Evolutionary conservation across 495 filamentous ascomycete genomes (phyloP), one percentile per base, ranked within the genome.

Genomic region (Tuber borchii): DNA sequence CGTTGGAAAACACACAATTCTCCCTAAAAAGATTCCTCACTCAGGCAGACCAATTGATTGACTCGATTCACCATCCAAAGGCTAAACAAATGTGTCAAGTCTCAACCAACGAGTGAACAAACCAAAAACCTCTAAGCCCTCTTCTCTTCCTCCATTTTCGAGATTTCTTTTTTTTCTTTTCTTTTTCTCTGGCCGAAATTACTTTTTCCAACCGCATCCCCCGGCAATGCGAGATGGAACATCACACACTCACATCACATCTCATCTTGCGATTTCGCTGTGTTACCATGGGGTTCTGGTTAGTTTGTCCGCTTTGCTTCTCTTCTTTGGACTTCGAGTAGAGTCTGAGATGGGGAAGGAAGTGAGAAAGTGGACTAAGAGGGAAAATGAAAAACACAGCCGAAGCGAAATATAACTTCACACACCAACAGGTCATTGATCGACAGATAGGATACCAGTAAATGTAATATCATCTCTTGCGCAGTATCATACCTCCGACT

Each of bases 131-230:
- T 65, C 56, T 9, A 4, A 17, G 31, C 56, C 26, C 20, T 22
- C 48, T 16, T n/a, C 48, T 12, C 20, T 17, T 3, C 22, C 56
- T 65, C 56, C 56, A 17, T 16, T 26, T 26, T 65, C 56, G 56
- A 19, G 56, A 2, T 56, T 56, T 56, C 20, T 31, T 65, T 65
- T 65, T 31, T 31, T 19, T 6, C 17, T 46, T 46, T 31, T 65
- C 14, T 31, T 65, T 31, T 65, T 31, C 26, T 1, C 26, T 31
- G 6, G n/a, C n/a, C 12, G n/a, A 16, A 65, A 65, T 65, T 65
- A 34, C 56, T 65, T 65, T 65, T 65, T 34, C 56, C 51, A 61
- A 61, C 51, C n/a, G 51, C 51, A 61, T 61, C 26, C 12, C 56
- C 26, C 56, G 56, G 26, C 31, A 34, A 65, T 65, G 56, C 56